A percentile compares a stretch with the other conserved stretches of the same genome.
Conservation (phyloP, 305 asterid species). For the Withania somnifera region DNA sequence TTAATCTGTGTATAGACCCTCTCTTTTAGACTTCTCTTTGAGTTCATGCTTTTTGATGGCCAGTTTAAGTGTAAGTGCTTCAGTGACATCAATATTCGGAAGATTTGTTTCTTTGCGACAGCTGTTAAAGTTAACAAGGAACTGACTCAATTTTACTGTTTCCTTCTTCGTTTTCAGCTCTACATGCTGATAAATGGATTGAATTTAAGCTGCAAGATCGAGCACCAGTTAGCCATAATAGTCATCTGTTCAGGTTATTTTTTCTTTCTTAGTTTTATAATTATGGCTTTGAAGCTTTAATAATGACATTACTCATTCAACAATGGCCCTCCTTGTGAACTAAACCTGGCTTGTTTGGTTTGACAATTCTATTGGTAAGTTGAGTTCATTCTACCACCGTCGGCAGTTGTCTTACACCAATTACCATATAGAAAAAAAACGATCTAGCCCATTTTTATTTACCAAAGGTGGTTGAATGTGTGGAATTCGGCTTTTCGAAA, state of each 20-base stretch:
- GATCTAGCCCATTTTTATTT: neutral
- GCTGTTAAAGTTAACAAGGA: neutral
- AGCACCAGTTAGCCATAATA: constrained; percentile 86
- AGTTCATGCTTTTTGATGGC: neutral
- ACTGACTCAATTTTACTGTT: constrained; percentile 1
- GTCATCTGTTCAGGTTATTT: constrained; percentile 75
- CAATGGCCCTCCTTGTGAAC: neutral
- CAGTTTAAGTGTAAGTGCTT: neutral
- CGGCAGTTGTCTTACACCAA: neutral
- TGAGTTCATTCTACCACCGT: neutral
- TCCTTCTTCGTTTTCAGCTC: constrained; percentile 44
- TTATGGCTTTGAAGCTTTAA: neutral
- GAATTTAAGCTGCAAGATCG: constrained; percentile 84
- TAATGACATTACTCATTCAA: neutral
- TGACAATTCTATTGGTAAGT: neutral
- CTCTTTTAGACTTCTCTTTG: neutral
- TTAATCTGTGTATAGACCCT: neutral
- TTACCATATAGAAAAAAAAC: neutral
- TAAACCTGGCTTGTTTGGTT: neutral
- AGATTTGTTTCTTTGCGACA: neutral
- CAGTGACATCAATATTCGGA: neutral
- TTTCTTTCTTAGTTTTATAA: constrained; percentile 1
- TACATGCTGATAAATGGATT: constrained; percentile 76
- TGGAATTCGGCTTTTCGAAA: neutral
- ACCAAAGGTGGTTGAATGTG: neutral